Percentiles rank a stretch among this genome's conserved stretches.
Evolutionary conservation across 371 early-diverging fungal genomes (phyloP).

Genomic region (Mucor racemosus): DNA sequence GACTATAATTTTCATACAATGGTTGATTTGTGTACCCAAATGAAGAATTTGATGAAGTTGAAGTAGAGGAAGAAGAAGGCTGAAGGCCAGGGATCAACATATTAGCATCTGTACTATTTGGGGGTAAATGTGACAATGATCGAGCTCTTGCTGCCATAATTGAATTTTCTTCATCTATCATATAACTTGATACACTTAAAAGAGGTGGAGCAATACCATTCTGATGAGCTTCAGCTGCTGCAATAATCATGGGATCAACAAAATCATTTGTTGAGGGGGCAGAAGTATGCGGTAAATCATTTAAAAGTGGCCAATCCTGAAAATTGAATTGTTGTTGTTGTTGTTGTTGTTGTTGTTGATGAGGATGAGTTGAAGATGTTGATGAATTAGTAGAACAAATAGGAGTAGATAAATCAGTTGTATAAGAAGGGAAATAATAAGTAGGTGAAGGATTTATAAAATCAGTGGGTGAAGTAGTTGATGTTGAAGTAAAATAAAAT

Average conservation of each 20-base stretch:
- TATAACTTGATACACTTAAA: slow-evolving; percentile 9
- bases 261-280: slow-evolving; percentile 16
- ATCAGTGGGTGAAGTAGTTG: slow-evolving; percentile 7
- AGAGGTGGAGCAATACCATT: slow-evolving; percentile 17
- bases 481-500: slow-evolving; percentile 9
- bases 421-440: slow-evolving; percentile 19
- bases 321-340: slow-evolving; percentile 2
- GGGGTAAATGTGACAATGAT: slow-evolving; percentile 16
- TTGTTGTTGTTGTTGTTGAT: not conserved
- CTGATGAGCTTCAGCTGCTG: slow-evolving; percentile 27
- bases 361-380: not conserved
- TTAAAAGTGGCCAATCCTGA: slow-evolving; percentile 26
- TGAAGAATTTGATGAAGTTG: slow-evolving; percentile 19
- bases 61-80: slow-evolving; percentile 28
- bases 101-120: not conserved
- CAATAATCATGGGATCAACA: slow-evolving; percentile 37
- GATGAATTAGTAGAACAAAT: not conserved
- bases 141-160: slow-evolving; percentile 25
- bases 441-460: slow-evolving; percentile 15
- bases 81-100: slow-evolving; percentile 26
- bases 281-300: slow-evolving; percentile 13
- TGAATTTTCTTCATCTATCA: slow-evolving; percentile 12
- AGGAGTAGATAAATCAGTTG: not conserved
- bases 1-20: slow-evolving; percentile 8
- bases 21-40: slow-evolving; percentile 6